phyloP scores from a whole-genome alignment of 2,329 filamentous ascomycete genomes.

The Colletotrichum kahawae region DNA sequence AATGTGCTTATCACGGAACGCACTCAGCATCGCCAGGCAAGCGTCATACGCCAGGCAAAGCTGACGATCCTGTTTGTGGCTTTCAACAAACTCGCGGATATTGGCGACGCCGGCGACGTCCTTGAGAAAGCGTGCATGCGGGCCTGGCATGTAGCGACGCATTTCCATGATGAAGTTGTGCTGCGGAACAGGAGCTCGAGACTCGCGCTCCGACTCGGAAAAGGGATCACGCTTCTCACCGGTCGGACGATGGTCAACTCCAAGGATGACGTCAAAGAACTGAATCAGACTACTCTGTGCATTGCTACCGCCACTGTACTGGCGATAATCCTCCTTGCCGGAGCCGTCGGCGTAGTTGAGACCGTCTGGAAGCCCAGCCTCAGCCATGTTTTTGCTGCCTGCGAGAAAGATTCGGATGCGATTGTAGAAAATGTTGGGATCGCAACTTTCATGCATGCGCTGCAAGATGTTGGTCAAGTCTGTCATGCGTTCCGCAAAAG shows the following conservation, averaged over 20 bases:
- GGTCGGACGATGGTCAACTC: conserved; percentile 88
- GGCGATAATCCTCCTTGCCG: conserved; percentile 71
- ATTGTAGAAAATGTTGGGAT: conserved; percentile 93
- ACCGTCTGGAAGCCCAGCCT: conserved; percentile 87
- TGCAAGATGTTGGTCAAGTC: conserved; percentile 80
- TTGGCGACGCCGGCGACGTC: conserved; percentile 83
- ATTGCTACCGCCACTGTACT: conserved; percentile 94
- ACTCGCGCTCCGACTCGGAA: conserved; percentile 51
- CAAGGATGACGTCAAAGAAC: conserved; percentile 93
- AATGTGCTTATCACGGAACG: conserved; percentile 91
- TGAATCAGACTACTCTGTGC: conserved; percentile 97
- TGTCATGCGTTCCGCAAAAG: conserved; percentile 86
- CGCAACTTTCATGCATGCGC: conserved; percentile 94
- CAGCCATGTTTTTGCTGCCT: conserved; percentile 96
- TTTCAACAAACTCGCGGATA: conserved; percentile 81
- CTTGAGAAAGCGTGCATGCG: conserved; percentile 86
- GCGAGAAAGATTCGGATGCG: conserved; percentile 95
- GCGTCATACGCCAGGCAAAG: conserved; percentile 87
- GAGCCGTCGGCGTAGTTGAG: conserved; percentile 86
- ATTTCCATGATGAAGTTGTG: conserved; percentile 98
- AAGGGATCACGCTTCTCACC: conserved; percentile 66
- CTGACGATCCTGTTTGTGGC: conserved; percentile 62
- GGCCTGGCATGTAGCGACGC: conserved; percentile 95
- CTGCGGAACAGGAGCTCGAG: conserved; percentile 41
- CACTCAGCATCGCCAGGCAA: conserved; percentile 73